Evolutionary conservation across 208 protist species (phyloP).

Genomic region (Novymonas esmeraldas): DNA sequence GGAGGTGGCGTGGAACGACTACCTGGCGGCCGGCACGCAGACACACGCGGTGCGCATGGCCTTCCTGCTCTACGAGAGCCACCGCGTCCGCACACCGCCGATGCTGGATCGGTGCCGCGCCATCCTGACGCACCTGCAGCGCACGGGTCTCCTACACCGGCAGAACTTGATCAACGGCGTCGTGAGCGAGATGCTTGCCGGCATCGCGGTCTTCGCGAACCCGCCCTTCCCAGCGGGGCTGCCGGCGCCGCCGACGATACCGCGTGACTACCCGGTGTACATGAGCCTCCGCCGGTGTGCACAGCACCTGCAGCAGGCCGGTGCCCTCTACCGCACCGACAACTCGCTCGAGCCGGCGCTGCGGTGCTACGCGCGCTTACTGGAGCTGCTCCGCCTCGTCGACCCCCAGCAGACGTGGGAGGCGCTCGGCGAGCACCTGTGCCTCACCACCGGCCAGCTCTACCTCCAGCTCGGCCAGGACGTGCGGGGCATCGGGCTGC

Average conservation of each 20-base stretch:
- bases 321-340: conserved; percentile 50
- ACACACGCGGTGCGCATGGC: conserved; percentile 58
- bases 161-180: conserved; percentile 50
- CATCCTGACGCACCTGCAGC: conserved; percentile 52
- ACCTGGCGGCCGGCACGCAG: conserved; percentile 41
- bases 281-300: conserved; percentile 59
- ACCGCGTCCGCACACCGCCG: conserved; percentile 60
- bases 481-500: conserved; percentile 55
- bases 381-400: conserved; percentile 53
- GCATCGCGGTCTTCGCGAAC: conserved; percentile 62
- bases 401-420: conserved; percentile 58
- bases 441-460: conserved; percentile 47
- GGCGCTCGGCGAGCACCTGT: conserved; percentile 61
- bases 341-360: conserved; percentile 52
- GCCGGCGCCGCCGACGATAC: conserved; percentile 36
- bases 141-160: conserved; percentile 39
- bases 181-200: conserved; percentile 66
- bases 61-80: conserved; percentile 72
- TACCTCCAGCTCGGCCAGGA: conserved; percentile 68
- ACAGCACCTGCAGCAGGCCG: conserved; percentile 48
- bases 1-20: conserved; percentile 75
- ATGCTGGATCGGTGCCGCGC: conserved; percentile 48
- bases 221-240: conserved; percentile 61
- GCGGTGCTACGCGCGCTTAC: conserved; percentile 71
- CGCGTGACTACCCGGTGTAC: conserved; percentile 49